Percentiles rank a stretch among this genome's conserved stretches.
Evolutionary conservation across 1,139 yeast species (phyloP).

Genomic region (Blastobotrys aristatus): DNA sequence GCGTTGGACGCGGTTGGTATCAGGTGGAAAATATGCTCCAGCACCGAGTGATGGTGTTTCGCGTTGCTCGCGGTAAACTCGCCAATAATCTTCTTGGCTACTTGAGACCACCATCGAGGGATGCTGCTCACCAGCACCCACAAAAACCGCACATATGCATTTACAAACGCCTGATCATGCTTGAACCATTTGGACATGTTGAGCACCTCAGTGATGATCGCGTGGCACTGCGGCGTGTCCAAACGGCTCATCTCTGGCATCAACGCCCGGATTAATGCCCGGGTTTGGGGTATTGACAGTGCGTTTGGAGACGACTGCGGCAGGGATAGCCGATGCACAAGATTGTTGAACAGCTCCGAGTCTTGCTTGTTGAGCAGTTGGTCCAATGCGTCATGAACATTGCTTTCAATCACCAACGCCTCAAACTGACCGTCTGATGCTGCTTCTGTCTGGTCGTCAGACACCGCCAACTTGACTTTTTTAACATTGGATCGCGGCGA

Average conservation of each 20-base stretch:
- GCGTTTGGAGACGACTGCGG: constrained; percentile 42
- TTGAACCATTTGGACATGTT: constrained; percentile 54
- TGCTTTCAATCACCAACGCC: constrained; percentile 1
- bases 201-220: constrained; percentile 48
- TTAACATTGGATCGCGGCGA: background rate
- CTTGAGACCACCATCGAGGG: constrained; percentile 86
- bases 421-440: constrained; percentile 6
- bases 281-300: constrained; percentile 40
- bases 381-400: constrained; percentile 62
- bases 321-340: constrained; percentile 44
- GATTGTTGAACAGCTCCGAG: constrained; percentile 40
- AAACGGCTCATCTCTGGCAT: constrained; percentile 50
- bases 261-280: constrained; percentile 43
- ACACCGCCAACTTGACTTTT: constrained; percentile 8
- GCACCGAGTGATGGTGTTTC: constrained; percentile 73
- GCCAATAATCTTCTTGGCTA: constrained; percentile 57
- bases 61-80: constrained; percentile 47
- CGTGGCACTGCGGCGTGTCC: constrained; percentile 41
- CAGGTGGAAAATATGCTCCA: constrained; percentile 57
- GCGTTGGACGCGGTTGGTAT: constrained; percentile 77
- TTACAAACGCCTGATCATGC: constrained; percentile 39
- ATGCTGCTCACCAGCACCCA: constrained; percentile 75
- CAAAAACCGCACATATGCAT: constrained; percentile 61
- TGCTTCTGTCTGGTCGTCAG: background rate
- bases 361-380: constrained; percentile 52